A percentile compares a stretch with the other conserved stretches of the same genome.
Conservation (phyloP, 352 stramenopile species). For the Phytophthora palmivora region DNA sequence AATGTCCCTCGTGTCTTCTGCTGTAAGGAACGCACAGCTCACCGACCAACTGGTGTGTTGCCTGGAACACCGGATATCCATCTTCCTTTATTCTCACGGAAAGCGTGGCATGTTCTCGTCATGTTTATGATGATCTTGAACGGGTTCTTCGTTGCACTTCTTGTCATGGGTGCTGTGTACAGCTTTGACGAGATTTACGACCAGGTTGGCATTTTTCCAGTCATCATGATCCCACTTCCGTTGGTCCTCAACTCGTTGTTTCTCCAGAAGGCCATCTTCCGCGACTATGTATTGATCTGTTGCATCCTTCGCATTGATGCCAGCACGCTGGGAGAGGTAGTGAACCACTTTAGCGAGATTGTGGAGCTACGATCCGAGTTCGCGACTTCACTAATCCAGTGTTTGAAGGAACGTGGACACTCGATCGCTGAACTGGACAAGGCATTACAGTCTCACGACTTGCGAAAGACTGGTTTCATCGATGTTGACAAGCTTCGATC, state of each 20-base stretch:
- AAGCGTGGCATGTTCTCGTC: conserved; percentile 69
- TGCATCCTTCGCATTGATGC: conserved; percentile 60
- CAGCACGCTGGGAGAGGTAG: conserved; percentile 50
- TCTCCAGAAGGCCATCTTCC: conserved; percentile 62
- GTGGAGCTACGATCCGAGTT: conserved; percentile 62
- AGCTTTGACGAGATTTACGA: conserved; percentile 41
- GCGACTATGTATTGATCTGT: conserved; percentile 62
- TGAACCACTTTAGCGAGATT: conserved; percentile 66
- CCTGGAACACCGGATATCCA: conserved; percentile 17
- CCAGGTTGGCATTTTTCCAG: conserved; percentile 23
- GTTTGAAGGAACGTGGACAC: conserved; percentile 21
- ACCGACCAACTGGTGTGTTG: conserved; percentile 9
- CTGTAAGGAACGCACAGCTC: conserved; percentile 7
- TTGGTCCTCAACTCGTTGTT: conserved; percentile 58
- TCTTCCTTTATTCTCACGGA: conserved; percentile 59
- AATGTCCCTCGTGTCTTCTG: conserved; percentile 12
- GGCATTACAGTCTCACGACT: conserved; percentile 34
- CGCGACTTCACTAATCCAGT: conserved; percentile 31
- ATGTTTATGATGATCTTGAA: conserved; percentile 70
- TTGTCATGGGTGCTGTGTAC: conserved; percentile 71
- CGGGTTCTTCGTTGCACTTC: conserved; percentile 60
- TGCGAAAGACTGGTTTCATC: conserved; percentile 34
- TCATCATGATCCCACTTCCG: conserved; percentile 44
- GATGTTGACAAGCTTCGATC: conserved; percentile 51
- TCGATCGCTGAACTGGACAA: conserved; percentile 40